Conservation (phyloP, 2,329 filamentous ascomycete genomes). For the Aspergillus proliferans region DNA sequence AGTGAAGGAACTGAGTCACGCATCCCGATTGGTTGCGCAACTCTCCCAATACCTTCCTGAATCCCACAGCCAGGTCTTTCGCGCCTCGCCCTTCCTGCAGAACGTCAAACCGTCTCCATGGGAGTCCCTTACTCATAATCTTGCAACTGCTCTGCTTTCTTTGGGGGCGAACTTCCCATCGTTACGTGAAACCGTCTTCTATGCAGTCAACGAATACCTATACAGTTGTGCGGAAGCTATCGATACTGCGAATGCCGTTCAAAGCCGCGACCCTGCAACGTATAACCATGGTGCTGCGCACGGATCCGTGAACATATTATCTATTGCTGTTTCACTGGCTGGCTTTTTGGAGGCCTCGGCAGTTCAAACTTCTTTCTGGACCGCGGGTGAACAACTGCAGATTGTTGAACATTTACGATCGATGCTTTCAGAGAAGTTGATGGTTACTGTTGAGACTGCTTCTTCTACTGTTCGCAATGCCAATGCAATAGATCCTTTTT, state of each 20-base stretch:
- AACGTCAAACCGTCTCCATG: slow-evolving; percentile 81
- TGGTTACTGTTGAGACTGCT: slow-evolving; percentile 80
- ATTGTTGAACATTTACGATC: slow-evolving; percentile 66
- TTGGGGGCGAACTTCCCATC: slow-evolving; percentile 67
- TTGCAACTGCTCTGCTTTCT: slow-evolving; percentile 74
- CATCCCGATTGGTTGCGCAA: slow-evolving; percentile 70
- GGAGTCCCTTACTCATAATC: slow-evolving; percentile 71
- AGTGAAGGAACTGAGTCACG: slow-evolving; percentile 64
- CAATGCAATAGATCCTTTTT: slow-evolving; percentile 56
- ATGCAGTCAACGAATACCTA: slow-evolving; percentile 66
- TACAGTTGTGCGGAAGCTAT: slow-evolving; percentile 62
- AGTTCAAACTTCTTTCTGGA: slow-evolving; percentile 75
- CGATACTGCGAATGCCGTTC: slow-evolving; percentile 48
- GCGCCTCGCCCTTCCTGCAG: slow-evolving; percentile 73
- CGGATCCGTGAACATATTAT: slow-evolving; percentile 63
- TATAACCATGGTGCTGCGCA: slow-evolving; percentile 36
- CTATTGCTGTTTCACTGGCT: slow-evolving; percentile 75
- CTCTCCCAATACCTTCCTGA: slow-evolving; percentile 80
- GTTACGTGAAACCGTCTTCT: slow-evolving; percentile 60
- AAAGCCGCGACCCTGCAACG: slow-evolving; percentile 52
- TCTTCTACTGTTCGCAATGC: slow-evolving; percentile 85
- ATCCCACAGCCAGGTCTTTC: slow-evolving; percentile 71
- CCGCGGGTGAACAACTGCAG: slow-evolving; percentile 62
- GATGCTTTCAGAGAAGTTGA: slow-evolving; percentile 75
- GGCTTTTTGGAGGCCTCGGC: slow-evolving; percentile 84